phyloP scores from a whole-genome alignment of 2,329 filamentous ascomycete species.

The Colletotrichum abscissum region DNA sequence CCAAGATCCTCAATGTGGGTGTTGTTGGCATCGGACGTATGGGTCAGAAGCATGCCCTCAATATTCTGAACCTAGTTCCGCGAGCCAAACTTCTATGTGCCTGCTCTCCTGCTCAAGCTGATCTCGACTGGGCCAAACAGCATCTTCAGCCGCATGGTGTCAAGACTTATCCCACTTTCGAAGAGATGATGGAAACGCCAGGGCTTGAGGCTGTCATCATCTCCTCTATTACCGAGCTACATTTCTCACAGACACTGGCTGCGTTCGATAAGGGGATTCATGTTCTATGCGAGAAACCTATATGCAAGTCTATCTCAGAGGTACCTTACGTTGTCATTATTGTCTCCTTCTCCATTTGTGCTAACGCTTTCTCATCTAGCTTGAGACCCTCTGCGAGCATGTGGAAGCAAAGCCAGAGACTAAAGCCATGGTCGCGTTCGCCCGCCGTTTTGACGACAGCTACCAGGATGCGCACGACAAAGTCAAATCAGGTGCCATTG shows the following conservation, averaged over 20 bases:
- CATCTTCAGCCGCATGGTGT: constrained; percentile 49
- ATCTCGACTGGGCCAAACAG: too few species aligned
- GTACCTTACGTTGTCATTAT: constrained; percentile 61
- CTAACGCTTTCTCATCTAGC: too few species aligned
- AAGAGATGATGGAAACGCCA: constrained; percentile 54
- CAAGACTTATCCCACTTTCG: constrained; percentile 55
- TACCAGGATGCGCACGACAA: too few species aligned
- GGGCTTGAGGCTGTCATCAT: constrained; percentile 54
- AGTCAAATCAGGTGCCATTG: too few species aligned
- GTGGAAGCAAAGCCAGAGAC: too few species aligned
- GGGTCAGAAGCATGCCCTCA: constrained; percentile 62
- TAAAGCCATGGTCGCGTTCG: too few species aligned
- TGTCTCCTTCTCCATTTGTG: too few species aligned
- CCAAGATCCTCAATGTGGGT: constrained; percentile 51
- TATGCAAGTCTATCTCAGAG: constrained; percentile 67
- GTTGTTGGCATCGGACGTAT: constrained; percentile 63
- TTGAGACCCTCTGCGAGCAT: too few species aligned
- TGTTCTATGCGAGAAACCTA: constrained; percentile 69
- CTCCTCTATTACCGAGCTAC: constrained; percentile 60
- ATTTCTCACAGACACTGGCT: constrained; percentile 66
- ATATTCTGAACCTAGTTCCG: constrained; percentile 56
- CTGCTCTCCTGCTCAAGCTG: too few species aligned
- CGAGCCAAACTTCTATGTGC: constrained; percentile 51
- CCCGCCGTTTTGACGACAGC: too few species aligned
- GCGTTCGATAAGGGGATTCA: constrained; percentile 66